Conservation (phyloP, 2,329 filamentous ascomycete species). For the Alternaria tenuissima region DNA sequence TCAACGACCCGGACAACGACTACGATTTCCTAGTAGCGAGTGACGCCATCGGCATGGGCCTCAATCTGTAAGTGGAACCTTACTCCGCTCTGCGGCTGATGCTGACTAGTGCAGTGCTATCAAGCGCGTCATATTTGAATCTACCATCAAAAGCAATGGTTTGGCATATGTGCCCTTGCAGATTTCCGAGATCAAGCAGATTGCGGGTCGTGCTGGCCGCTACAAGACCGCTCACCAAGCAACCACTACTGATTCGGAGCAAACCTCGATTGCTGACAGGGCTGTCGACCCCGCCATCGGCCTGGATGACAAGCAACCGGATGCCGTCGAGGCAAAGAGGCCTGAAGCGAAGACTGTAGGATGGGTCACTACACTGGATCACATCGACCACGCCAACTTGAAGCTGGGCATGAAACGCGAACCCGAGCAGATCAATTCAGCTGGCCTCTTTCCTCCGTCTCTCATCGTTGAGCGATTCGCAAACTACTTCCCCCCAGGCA, state of each 20-base stretch:
- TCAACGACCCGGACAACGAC: conserved; percentile 94
- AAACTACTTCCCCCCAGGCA: conserved; percentile 79
- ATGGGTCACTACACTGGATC: conserved; percentile 79
- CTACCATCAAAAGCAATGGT: conserved; percentile 76
- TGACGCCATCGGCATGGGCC: conserved; percentile 95
- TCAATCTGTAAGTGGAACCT: conserved; percentile 74
- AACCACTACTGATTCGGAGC: conserved; percentile 34
- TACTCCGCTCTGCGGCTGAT: not conserved
- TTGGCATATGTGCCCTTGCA: conserved; percentile 64
- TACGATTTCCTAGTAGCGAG: conserved; percentile 95
- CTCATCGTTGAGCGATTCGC: conserved; percentile 77
- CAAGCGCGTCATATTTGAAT: conserved; percentile 88
- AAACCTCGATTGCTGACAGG: conserved; percentile 9
- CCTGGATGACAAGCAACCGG: conserved; percentile 27
- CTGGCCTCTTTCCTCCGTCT: conserved; percentile 77
- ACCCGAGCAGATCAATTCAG: conserved; percentile 71
- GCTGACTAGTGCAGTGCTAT: conserved; percentile 64
- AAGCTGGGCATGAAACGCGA: conserved; percentile 68
- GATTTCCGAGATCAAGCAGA: conserved; percentile 89
- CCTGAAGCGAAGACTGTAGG: conserved; percentile 61
- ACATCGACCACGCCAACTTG: conserved; percentile 71
- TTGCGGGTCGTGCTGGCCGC: conserved; percentile 89
- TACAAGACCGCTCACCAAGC: conserved; percentile 76
- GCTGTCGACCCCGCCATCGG: conserved; percentile 23
- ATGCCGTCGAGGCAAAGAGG: not conserved